Percentiles rank a stretch among this genome's conserved stretches.
phyloP scores from a whole-genome alignment of 306 rosid species.

The Carpinus viminea region DNA sequence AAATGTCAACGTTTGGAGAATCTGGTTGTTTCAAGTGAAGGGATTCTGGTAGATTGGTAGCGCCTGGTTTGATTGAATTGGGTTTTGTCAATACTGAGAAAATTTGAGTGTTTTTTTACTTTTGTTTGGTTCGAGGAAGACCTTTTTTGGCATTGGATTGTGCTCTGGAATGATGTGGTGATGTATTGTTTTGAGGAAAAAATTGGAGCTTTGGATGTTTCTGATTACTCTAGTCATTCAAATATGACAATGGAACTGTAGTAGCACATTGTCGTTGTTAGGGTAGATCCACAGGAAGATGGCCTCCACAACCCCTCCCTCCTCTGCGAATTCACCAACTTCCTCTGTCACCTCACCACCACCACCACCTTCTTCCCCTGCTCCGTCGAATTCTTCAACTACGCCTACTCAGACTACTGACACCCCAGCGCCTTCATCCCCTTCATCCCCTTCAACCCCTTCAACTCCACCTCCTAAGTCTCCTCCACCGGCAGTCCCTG shows the following conservation, averaged over 20 bases:
- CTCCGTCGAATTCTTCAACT: constrained; percentile 37
- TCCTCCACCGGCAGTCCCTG: constrained; percentile 40
- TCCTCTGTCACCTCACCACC: constrained; percentile 34
- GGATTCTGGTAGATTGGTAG: not conserved
- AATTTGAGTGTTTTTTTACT: constrained; percentile 5
- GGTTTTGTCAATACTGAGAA: constrained; percentile 14
- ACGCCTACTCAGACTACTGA: constrained; percentile 34
- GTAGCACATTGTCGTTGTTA: constrained; percentile 29
- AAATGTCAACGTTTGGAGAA: constrained; percentile 13
- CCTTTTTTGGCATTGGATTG: constrained; percentile 21
- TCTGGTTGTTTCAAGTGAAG: not conserved
- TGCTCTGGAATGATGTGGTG: constrained; percentile 29
- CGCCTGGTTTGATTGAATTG: constrained; percentile 10
- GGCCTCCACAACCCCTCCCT: constrained; percentile 68
- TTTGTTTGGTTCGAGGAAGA: constrained; percentile 12
- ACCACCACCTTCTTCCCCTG: constrained; percentile 45
- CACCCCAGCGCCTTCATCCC: constrained; percentile 43
- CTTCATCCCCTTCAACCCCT: constrained; percentile 47
- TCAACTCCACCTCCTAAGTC: constrained; percentile 46
- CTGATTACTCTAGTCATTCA: constrained; percentile 21
- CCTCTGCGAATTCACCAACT: constrained; percentile 62
- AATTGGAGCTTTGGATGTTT: constrained; percentile 23
- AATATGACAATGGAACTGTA: constrained; percentile 33
- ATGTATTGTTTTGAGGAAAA: not conserved
- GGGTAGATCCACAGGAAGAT: constrained; percentile 41